phyloP scores from a whole-genome alignment of 257 asterid species.

The Striga asiatica region DNA sequence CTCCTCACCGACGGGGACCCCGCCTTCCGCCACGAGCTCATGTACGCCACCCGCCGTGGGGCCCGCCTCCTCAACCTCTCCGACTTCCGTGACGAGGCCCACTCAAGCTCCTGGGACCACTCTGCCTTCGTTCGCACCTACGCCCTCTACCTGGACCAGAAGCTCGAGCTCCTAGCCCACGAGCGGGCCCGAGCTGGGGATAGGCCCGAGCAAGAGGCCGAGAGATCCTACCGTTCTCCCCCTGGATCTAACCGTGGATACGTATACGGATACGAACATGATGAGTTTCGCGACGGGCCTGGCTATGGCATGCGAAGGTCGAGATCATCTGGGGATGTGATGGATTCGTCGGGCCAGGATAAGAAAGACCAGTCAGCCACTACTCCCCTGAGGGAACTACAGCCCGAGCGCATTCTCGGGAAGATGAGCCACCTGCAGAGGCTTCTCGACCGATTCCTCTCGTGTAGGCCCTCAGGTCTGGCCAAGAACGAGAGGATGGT shows the following conservation, averaged over 20 bases:
- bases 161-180: conserved; percentile 48
- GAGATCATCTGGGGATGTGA: conserved; percentile 56
- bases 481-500: conserved; percentile 73
- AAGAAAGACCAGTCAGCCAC: conserved; percentile 37
- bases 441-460: conserved; percentile 55
- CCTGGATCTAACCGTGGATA: conserved; percentile 38
- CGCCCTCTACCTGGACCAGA: conserved; percentile 62
- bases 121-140: conserved; percentile 64
- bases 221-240: conserved; percentile 34
- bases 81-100: conserved; percentile 79
- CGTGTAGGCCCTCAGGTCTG: conserved; percentile 58
- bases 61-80: conserved; percentile 54
- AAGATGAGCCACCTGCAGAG: conserved; percentile 77
- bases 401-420: conserved; percentile 52
- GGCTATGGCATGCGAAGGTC: conserved; percentile 53
- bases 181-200: conserved; percentile 41
- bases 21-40: conserved; percentile 55
- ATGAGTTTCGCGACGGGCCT: conserved; percentile 34
- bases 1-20: conserved; percentile 54
- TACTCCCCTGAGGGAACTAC: conserved; percentile 65
- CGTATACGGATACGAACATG: too few species aligned
- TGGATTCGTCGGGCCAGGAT: conserved; percentile 30
- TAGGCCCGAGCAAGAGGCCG: conserved; percentile 27
- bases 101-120: conserved; percentile 68
- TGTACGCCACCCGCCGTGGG: conserved; percentile 65